Evolutionary conservation across 2,329 filamentous ascomycete genomes (phyloP), one percentile per base, ranked within the genome.

Genomic region (Fusarium tanahbumbuense): DNA sequence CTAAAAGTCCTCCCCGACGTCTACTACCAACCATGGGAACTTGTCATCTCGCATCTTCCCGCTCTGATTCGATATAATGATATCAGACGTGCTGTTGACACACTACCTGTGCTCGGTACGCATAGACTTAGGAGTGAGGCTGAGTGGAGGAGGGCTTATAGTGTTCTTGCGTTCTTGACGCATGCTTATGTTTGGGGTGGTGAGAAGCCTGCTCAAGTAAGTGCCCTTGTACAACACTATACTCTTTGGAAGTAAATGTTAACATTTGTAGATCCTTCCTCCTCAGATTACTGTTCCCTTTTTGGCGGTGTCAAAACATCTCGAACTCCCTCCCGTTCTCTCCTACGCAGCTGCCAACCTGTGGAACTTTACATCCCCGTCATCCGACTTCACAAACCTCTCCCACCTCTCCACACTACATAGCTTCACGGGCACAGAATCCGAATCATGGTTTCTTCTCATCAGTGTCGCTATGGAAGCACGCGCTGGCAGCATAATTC

Each of bases 391-490:
- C 28, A 87, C 90, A 70, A 83, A 88, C 60, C 83, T 95, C 12
- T 87, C 93, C 62, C 89, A 91, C 53, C 83, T 98, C 13, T 84
- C 86, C 22, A 91, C 90, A 0, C 85, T 94, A 12, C 87, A 92
- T 76, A 97, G 94, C 15, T 96, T 97, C 75, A 98, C 94, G 7
- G 94, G 93, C 27, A 96, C 93, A 10, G 82, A 91, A 53, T 94
- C 97, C 72, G 95, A 98, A 80, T 93, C 94, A 73, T 98, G 95
- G 95, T 98, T 98, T 81, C 94, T 94, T 73, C 85, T 96, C 40
- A 87, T 98, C 65, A 97, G 93, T 1, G 92, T 96, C 1, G 94
- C 94, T 20, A 97, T 98, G 78, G 95, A 98, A 81, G 92, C 93
- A 34, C 87, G 90, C 48, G 93, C 92, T 0, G 94, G 90, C 0